Percentiles rank a stretch among this genome's conserved stretches.
Evolutionary conservation across 768 basidiomycete species (phyloP).

Genomic region (Russula earlei): DNA sequence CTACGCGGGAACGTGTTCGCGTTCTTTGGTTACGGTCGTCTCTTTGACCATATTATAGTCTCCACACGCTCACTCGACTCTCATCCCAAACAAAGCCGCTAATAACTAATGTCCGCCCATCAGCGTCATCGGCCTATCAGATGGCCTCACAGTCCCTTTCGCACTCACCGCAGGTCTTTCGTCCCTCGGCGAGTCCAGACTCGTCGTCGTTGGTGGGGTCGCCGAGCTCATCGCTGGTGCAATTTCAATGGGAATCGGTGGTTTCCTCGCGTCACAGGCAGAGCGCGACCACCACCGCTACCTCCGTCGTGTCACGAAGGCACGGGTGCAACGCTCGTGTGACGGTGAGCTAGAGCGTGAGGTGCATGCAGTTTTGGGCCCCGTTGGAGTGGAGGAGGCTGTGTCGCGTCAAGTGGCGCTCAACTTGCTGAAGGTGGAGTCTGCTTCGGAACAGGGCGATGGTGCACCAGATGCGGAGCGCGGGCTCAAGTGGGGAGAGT

Average conservation of each 20-base stretch:
- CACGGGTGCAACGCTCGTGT: conserved; percentile 82
- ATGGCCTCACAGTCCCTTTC: conserved; percentile 87
- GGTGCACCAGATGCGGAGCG: conserved; percentile 40
- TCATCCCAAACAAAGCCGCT: background rate
- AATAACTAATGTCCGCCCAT: background rate
- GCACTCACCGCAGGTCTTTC: conserved; percentile 85
- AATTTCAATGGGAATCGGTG: conserved; percentile 97
- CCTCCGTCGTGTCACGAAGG: conserved; percentile 59
- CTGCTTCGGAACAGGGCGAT: conserved; percentile 16
- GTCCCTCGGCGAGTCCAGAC: conserved; percentile 75
- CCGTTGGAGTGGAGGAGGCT: conserved; percentile 80
- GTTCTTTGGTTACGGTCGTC: background rate
- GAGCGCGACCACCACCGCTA: conserved; percentile 93
- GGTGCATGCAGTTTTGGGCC: conserved; percentile 77
- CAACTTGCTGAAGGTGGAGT: conserved; percentile 60
- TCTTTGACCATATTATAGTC: background rate
- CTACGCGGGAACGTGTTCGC: background rate
- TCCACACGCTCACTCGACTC: background rate
- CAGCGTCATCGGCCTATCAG: conserved; percentile 84
- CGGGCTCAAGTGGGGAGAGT: conserved; percentile 57
- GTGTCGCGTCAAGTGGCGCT: conserved; percentile 73
- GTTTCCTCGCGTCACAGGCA: conserved; percentile 93
- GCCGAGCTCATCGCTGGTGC: conserved; percentile 96
- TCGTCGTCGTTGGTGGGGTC: conserved; percentile 91
- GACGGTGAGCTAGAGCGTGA: conserved; percentile 95